Evolutionary conservation across 2,329 filamentous ascomycete species (phyloP).

Genomic region (Cladorrhinum sp.): DNA sequence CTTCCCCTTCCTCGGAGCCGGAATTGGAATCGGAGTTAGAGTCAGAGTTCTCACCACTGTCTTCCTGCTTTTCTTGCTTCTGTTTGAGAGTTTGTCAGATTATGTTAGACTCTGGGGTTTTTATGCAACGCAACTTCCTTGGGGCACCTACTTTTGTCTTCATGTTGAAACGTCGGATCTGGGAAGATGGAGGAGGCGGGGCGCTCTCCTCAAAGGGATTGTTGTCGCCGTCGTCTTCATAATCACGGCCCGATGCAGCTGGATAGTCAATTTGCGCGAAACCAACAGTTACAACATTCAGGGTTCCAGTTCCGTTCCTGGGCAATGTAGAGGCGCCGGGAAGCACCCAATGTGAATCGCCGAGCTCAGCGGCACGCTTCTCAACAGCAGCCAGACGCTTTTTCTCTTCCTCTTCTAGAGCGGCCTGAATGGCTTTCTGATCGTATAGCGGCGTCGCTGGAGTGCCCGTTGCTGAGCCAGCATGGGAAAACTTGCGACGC

Average conservation of each 20-base stretch:
- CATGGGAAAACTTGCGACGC: slow-evolving; percentile 53
- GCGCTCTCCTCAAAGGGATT: slow-evolving; percentile 24
- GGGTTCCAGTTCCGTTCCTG: slow-evolving; percentile 34
- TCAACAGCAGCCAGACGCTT: slow-evolving; percentile 61
- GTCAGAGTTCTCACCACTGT: slow-evolving; percentile 15
- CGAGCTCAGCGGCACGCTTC: slow-evolving; percentile 57
- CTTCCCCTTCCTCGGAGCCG: slow-evolving; percentile 40
- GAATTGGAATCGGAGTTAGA: slow-evolving; percentile 15
- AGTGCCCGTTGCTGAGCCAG: slow-evolving; percentile 38
- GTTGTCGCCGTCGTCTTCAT: slow-evolving; percentile 38
- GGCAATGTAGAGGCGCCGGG: slow-evolving; percentile 46
- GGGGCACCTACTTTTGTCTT: slow-evolving; percentile 25
- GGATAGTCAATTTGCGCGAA: slow-evolving; percentile 49
- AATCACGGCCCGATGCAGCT: slow-evolving; percentile 33
- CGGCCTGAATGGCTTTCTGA: slow-evolving; percentile 58
- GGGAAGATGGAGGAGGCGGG: slow-evolving; percentile 14
- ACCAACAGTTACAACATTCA: slow-evolving; percentile 59
- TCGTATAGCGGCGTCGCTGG: slow-evolving; percentile 49
- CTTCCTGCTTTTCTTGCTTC: slow-evolving; percentile 8
- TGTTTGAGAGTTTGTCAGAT: slow-evolving; percentile 1
- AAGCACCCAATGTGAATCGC: slow-evolving; percentile 75
- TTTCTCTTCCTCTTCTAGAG: slow-evolving; percentile 63
- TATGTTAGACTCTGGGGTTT: too few relatives aligned
- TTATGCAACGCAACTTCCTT: too few relatives aligned
- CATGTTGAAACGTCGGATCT: slow-evolving; percentile 34